Evolutionary conservation across 2,329 filamentous ascomycete genomes (phyloP), one percentile per base, ranked within the genome.

Genomic region (Aspergillus sergii): DNA sequence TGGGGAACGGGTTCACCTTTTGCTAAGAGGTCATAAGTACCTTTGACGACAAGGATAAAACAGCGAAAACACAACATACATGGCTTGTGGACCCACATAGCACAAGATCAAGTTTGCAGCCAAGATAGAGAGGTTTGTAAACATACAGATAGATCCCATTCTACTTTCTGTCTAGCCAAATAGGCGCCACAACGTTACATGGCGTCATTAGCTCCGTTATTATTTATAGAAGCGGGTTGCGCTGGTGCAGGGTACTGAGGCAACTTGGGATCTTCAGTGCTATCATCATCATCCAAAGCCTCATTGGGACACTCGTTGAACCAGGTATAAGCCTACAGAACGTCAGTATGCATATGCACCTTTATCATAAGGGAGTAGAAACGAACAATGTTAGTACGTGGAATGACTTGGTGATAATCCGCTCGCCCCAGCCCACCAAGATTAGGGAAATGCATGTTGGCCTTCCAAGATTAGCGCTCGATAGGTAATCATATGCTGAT

Each of bases 301-400:
- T 23, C 51, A 8, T 16, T 21, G 28, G 51, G 11, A n/a, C 51
- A 54, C 16, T 54, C 19, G 19, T 36, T 54, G 51, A 36, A 54
- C 51, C 51, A 54, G 9, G 51, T 36, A 54, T 36, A 54, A 23
- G 51, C 51, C 51, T 54, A n/a, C 6, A 14, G 11, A 10, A 5
- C 30, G 51, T 54, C 32, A 36, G 30, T 34, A 48, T 48, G 12
- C 14, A 28, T 30, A 28, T 50, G 4, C 14, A 30, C 21, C 8
- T 30, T 9, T 19, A 26, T 50, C 26, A 30, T 50, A 5, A 50
- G 3, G 26, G 16, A 19, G 8, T 50, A 4, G 28, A 72, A 60
- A 43, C 71, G 70, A 1, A 67, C 64, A 69, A 70, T 30, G 78
- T 68, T 28, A n/a, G 58, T 53, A 28, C 67, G 58, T 14, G 64